Evolutionary conservation across 441 rosid genomes (phyloP), one percentile per base, ranked within the genome.

Genomic region (Croton laevigatus): DNA sequence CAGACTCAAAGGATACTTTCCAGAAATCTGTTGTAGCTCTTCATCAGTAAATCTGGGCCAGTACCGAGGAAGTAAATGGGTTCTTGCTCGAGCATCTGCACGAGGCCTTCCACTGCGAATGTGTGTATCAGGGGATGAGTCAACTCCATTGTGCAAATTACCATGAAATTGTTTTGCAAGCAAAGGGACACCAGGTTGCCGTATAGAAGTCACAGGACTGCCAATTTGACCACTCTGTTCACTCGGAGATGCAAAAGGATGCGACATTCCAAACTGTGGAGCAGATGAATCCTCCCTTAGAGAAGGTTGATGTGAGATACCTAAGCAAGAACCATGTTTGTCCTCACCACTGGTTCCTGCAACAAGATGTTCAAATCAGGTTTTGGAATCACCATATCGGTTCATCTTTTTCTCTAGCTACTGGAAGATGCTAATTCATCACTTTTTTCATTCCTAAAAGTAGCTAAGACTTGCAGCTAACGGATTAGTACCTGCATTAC

Each of bases 11-110:
- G 96, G 99, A 96, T 96, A 96, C 99, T 90, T 93, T 77, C 85
- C 94, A 65, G 97, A 81, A 49, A 82, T 83, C 78, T 83, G 88
- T 52, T 83, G 97, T 71, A 83, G 88, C 82, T 85, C 93, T 83
- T 84, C 94, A 61, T 82, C 90, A 36, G 91, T 85, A 83, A 88
- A 85, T 83, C 90, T 88, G 27, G 99, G 97, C 91, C 87, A 87
- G 82, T 90, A 93, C 16, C 94, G 91, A 72, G 97, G 90, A 86
- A 90, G 87, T 68, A 87, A 75, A 71, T 84, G 97, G 85, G 71
- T 81, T 62, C 82, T 89, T 76, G 86, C 94, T 57, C 86, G 89
- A 52, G 79, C 74, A 83, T 93, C 97, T 59, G 73, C 82, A 68
- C 87, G 86, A 69, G 86, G 90, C 80, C 85, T 82, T 69, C 85